A percentile compares a stretch with the other conserved stretches of the same genome.
Evolutionary conservation across 306 rosid genomes (phyloP).

Genomic region (Vigna trinervia): DNA sequence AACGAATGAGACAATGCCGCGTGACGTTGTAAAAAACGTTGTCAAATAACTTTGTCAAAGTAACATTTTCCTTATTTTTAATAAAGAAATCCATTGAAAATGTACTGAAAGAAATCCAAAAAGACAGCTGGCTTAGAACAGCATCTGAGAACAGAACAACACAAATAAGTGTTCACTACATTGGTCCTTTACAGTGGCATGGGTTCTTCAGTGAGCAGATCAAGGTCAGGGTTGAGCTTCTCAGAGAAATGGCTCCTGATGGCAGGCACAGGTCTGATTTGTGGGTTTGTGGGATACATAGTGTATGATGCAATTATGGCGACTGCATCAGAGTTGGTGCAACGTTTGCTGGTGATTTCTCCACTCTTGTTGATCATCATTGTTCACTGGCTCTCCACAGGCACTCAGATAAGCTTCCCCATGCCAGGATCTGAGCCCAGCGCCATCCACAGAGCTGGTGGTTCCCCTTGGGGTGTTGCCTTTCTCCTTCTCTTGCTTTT

Average conservation of each 20-base stretch:
- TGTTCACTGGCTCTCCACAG: constrained; percentile 79
- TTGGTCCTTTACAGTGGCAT: constrained; percentile 5
- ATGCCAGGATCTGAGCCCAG: constrained; percentile 79
- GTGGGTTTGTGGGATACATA: constrained; percentile 58
- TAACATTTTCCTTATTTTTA: not conserved
- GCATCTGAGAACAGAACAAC: constrained; percentile 4
- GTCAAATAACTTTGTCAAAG: too few relatives aligned
- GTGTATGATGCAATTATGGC: constrained; percentile 72
- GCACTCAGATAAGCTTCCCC: constrained; percentile 59
- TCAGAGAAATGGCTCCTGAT: constrained; percentile 61
- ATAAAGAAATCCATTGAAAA: constrained; percentile 15
- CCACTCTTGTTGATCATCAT: constrained; percentile 67
- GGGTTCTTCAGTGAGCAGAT: constrained; percentile 55
- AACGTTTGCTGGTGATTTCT: constrained; percentile 68
- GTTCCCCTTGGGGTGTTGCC: constrained; percentile 85
- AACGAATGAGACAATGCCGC: too few relatives aligned
- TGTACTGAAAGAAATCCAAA: constrained; percentile 44
- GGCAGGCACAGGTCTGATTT: constrained; percentile 45
- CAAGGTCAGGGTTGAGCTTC: constrained; percentile 53
- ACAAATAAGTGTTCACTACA: not conserved
- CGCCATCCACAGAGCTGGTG: constrained; percentile 75
- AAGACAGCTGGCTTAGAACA: constrained; percentile 41
- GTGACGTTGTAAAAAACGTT: too few relatives aligned
- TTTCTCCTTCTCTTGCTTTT: constrained; percentile 57
- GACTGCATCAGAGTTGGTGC: constrained; percentile 71